phyloP scores from a whole-genome alignment of 805 yeast genomes.

The Metschnikowia peoriensis region DNA sequence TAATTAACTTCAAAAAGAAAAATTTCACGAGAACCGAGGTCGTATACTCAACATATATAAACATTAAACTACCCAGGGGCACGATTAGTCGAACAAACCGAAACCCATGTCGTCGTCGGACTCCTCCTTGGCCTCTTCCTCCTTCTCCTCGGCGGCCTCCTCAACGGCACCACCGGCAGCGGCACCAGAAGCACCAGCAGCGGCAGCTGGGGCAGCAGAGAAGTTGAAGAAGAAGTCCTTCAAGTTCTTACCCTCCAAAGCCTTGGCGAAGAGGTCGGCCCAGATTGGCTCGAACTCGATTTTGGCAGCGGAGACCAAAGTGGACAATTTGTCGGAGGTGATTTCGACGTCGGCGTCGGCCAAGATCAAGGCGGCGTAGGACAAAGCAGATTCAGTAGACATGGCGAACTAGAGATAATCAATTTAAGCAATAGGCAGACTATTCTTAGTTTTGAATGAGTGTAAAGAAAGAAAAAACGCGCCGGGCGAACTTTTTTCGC shows the following conservation, averaged over 20 bases:
- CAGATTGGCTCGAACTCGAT: constrained; percentile 46
- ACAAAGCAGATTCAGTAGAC: constrained; percentile 49
- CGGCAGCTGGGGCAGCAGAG: constrained; percentile 44
- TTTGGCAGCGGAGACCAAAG: constrained; percentile 42
- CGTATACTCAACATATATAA: constrained; percentile 8
- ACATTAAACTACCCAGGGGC: constrained; percentile 24
- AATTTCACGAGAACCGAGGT: not conserved
- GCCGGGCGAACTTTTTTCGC: constrained; percentile 12
- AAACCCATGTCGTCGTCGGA: constrained; percentile 81
- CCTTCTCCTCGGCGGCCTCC: constrained; percentile 71
- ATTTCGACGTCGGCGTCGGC: constrained; percentile 49
- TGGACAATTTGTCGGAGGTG: constrained; percentile 43
- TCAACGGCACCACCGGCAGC: constrained; percentile 73
- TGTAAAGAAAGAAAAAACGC: constrained; percentile 6
- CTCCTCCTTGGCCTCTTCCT: constrained; percentile 60
- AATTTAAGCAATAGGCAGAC: constrained; percentile 50
- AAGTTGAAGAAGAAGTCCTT: constrained; percentile 50
- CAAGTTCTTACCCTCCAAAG: constrained; percentile 47
- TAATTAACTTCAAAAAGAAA: not conserved
- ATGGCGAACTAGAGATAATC: constrained; percentile 50
- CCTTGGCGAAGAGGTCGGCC: constrained; percentile 49
- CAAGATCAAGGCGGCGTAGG: constrained; percentile 51
- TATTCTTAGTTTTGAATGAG: constrained; percentile 40
- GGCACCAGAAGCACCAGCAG: constrained; percentile 86
- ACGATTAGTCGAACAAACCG: constrained; percentile 94